Evolutionary conservation across 2,329 filamentous ascomycete species (phyloP), one percentile per base, ranked within the genome.

Genomic region (Coniochaeta ligniaria): DNA sequence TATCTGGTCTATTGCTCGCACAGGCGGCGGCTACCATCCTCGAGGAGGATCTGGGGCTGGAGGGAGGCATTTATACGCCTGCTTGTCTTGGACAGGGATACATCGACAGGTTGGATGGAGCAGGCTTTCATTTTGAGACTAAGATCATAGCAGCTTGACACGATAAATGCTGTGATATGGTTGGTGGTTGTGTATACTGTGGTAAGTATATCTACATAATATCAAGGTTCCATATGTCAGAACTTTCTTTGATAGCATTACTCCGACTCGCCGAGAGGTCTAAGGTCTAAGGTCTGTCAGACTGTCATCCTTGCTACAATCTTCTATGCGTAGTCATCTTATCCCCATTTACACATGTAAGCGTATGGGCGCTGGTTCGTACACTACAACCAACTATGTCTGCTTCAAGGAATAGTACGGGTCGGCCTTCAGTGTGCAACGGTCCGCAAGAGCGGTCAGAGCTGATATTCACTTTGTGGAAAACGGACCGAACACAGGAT

Each of bases 1-100:
- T 91, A 58, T 92, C 89, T 4, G 90, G 81, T 0, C 68, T 86
- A 20, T 78, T 88, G 31, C 69, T 90, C 16, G 80, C 82, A 1
- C 80, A 91, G 66, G 89, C 82, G 14, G 89, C 88, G 4, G 74
- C 83, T 43, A 85, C 85, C 0, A 76, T 93, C 35, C 74, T 92
- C 17, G 78, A 88, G 61, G 86, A 89, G 43, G 80, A 86, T 41
- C 74, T 84, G 14, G 72, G 79, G 38, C 74, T 91, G 14, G 78
- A 78, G 1, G 89, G 89, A 20, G 90, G 89, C 2, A 75, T 91
- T 26, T 83, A 90, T 63, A 93, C 90, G 1, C 86, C 90, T 0
- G 87, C 89, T 0, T 89, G 83, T 59, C 75, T 93, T 2, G 90
- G 90, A 1, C 84, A 88, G 65, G 75, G 79, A 11, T 89, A 84